Conservation (phyloP, 176 grass and related monocot species). For the Typha latifolia region DNA sequence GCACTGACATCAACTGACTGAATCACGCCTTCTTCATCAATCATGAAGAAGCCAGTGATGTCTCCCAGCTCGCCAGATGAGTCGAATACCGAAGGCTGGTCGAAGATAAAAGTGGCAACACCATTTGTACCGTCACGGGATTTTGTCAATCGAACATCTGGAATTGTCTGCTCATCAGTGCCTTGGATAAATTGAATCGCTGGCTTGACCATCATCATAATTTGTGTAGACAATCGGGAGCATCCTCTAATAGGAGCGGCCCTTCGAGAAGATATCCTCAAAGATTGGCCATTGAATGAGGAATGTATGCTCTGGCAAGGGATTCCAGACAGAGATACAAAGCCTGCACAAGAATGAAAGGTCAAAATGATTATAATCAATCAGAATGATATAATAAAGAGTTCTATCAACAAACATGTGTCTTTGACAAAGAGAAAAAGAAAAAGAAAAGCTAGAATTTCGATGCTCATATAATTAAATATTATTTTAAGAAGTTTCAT, state of each 20-base stretch:
- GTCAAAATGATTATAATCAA: background rate
- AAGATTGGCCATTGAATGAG: slow-evolving; percentile 36
- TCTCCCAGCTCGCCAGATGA: slow-evolving; percentile 82
- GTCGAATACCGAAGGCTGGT: slow-evolving; percentile 83
- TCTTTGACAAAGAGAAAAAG: background rate
- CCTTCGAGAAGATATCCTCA: slow-evolving; percentile 24
- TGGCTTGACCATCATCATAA: slow-evolving; percentile 48
- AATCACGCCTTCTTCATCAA: slow-evolving; percentile 71
- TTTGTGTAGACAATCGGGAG: slow-evolving; percentile 4
- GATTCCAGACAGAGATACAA: slow-evolving; percentile 15
- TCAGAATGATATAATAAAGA: background rate
- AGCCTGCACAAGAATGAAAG: slow-evolving; percentile 12
- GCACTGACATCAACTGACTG: slow-evolving; percentile 84
- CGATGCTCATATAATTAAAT: background rate
- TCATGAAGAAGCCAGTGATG: slow-evolving; percentile 84
- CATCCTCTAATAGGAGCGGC: background rate
- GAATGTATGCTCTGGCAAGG: slow-evolving; percentile 28
- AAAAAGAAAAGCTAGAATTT: background rate
- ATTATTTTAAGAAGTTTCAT: background rate
- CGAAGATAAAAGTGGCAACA: slow-evolving; percentile 62
- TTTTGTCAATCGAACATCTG: slow-evolving; percentile 83
- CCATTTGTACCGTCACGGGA: slow-evolving; percentile 81
- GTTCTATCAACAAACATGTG: background rate
- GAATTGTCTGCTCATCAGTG: slow-evolving; percentile 87
- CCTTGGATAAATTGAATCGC: slow-evolving; percentile 93